Conservation (phyloP, 2,329 filamentous ascomycete species). For the Neopestalotiopsis sp. region DNA sequence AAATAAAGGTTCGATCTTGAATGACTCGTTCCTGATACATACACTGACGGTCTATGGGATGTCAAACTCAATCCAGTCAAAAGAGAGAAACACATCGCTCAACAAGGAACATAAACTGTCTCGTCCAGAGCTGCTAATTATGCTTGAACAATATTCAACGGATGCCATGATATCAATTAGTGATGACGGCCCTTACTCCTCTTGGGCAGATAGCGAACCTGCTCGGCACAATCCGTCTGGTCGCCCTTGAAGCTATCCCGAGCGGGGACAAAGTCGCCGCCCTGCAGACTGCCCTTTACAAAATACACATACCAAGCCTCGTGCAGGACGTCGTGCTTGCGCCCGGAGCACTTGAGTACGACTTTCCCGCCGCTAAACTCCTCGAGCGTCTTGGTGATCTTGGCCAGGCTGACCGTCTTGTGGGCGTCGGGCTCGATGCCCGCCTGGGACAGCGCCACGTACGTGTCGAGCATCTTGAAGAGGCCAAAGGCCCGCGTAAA, state of each 20-base stretch:
- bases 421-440: slow-evolving; percentile 41
- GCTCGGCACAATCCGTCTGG: slow-evolving; percentile 43
- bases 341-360: slow-evolving; percentile 47
- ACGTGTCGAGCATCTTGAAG: slow-evolving; percentile 49
- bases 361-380: slow-evolving; percentile 49
- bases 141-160: no score
- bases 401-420: slow-evolving; percentile 46
- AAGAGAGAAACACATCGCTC: no score
- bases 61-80: no score
- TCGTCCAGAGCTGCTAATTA: no score
- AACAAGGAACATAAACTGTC: no score
- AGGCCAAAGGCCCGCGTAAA: slow-evolving; percentile 47
- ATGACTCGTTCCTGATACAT: no score
- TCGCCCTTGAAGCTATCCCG: slow-evolving; percentile 42
- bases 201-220: slow-evolving; percentile 48
- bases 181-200: slow-evolving; percentile 18
- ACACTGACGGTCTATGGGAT: no score
- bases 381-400: slow-evolving; percentile 48
- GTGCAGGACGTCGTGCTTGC: slow-evolving; percentile 45
- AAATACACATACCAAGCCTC: slow-evolving; percentile 61
- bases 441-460: slow-evolving; percentile 40
- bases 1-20: no score
- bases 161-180: background rate
- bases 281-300: slow-evolving; percentile 56
- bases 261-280: slow-evolving; percentile 52